phyloP scores from a whole-genome alignment of 2,329 filamentous ascomycete species.

The Hypoxylon rubiginosum region DNA sequence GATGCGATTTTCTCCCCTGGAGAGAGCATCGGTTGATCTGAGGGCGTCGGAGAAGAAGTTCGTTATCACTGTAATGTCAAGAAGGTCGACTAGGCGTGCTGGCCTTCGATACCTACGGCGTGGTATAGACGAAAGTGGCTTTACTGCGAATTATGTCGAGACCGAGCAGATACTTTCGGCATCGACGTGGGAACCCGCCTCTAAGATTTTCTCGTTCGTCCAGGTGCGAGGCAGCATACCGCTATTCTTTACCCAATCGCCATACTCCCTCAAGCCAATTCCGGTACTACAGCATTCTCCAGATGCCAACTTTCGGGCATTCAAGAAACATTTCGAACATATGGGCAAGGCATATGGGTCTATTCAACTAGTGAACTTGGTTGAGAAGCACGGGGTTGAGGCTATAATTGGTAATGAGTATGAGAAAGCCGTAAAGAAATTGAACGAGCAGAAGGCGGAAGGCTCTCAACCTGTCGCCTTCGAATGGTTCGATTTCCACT shows the following conservation, averaged over 20 bases:
- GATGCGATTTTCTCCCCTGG: constrained; percentile 36
- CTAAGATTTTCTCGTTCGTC: constrained; percentile 83
- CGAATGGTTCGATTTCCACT: constrained; percentile 98
- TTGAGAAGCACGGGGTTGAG: constrained; percentile 90
- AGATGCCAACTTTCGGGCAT: constrained; percentile 82
- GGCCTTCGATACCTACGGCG: constrained; percentile 91
- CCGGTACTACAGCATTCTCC: constrained; percentile 85
- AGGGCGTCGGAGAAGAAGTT: constrained; percentile 70
- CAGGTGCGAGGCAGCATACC: constrained; percentile 94
- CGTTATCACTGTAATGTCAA: constrained; percentile 90
- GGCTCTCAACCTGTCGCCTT: constrained; percentile 69
- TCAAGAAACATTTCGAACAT: constrained; percentile 82
- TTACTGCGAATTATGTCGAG: constrained; percentile 91
- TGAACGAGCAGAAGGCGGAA: constrained; percentile 74
- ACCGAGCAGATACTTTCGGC: constrained; percentile 93
- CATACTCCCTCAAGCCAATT: constrained; percentile 91
- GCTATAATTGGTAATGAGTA: constrained; percentile 83
- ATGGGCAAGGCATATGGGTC: constrained; percentile 78
- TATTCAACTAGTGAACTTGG: constrained; percentile 84
- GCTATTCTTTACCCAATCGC: constrained; percentile 93
- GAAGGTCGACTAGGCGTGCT: constrained; percentile 86
- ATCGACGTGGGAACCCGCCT: constrained; percentile 71
- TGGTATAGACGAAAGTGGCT: constrained; percentile 90
- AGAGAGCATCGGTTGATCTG: constrained; percentile 48
- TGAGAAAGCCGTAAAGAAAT: constrained; percentile 72